phyloP scores from a whole-genome alignment of 2,329 filamentous ascomycete genomes.

The Stenocarpella maydis region DNA sequence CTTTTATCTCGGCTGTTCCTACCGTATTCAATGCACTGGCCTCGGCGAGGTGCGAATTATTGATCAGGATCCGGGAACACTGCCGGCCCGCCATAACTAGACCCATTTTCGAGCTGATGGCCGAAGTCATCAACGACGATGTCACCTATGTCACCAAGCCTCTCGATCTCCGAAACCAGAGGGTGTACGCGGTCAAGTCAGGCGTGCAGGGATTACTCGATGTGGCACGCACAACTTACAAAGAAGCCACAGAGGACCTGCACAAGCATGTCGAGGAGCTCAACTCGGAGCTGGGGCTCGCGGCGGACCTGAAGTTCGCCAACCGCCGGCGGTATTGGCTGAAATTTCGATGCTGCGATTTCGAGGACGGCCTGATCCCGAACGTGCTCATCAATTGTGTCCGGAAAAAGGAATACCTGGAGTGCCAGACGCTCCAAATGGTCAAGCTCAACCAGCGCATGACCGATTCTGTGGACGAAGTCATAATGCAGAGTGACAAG shows the following conservation, averaged over 20 bases:
- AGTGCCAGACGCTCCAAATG: constrained; percentile 87
- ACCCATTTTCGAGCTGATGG: constrained; percentile 70
- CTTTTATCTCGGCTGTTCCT: constrained; percentile 74
- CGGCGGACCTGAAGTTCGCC: constrained; percentile 78
- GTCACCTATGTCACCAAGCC: constrained; percentile 80
- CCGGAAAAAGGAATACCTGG: constrained; percentile 76
- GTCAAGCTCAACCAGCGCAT: constrained; percentile 84
- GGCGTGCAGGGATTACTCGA: constrained; percentile 87
- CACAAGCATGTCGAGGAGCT: constrained; percentile 63
- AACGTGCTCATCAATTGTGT: constrained; percentile 80
- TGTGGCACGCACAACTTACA: constrained; percentile 87
- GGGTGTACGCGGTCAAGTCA: constrained; percentile 60
- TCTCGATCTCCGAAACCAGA: constrained; percentile 86
- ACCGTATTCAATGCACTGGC: constrained; percentile 73
- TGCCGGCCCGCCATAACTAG: constrained; percentile 71
- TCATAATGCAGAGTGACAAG: constrained; percentile 82
- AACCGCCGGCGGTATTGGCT: constrained; percentile 82
- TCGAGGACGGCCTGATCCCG: constrained; percentile 68
- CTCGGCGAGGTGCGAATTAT: constrained; percentile 68
- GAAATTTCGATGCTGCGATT: constrained; percentile 67
- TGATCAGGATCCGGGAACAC: constrained; percentile 73
- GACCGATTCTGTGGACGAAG: constrained; percentile 82
- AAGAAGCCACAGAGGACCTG: constrained; percentile 82
- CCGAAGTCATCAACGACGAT: constrained; percentile 79
- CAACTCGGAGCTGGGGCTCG: constrained; percentile 69